Conservation (phyloP, 2,329 filamentous ascomycete genomes). For the Verticillium longisporum region DNA sequence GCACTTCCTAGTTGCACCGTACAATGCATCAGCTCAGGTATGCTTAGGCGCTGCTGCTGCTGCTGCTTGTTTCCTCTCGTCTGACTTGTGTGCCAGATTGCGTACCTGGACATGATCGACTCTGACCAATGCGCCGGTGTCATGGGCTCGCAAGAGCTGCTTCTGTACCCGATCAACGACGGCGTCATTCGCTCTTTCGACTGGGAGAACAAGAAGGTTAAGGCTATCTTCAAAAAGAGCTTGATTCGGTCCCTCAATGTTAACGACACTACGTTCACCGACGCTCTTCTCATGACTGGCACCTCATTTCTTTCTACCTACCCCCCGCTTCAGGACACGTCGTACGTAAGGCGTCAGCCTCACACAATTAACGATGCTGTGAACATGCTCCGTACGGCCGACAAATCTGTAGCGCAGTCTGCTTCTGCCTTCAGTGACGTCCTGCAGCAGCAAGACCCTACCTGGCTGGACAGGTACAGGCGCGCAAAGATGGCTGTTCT, state of each 20-base stretch:
- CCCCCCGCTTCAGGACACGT: conserved; percentile 62
- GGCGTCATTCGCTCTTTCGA: conserved; percentile 62
- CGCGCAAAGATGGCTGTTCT: conserved; percentile 79
- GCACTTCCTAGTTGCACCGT: conserved; percentile 77
- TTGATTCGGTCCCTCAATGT: conserved; percentile 64
- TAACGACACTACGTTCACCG: conserved; percentile 68
- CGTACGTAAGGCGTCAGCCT: conserved; percentile 46
- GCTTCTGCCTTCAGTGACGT: conserved; percentile 78
- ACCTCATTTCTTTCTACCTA: conserved; percentile 74
- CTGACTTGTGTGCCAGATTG: conserved; percentile 48
- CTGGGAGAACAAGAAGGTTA: conserved; percentile 61
- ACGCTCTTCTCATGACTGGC: conserved; percentile 76
- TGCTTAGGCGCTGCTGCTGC: conserved; percentile 1
- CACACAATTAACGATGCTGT: conserved; percentile 68
- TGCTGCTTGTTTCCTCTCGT: not conserved
- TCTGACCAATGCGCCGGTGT: conserved; percentile 66
- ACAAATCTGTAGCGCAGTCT: conserved; percentile 64
- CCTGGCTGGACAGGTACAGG: conserved; percentile 81
- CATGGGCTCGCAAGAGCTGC: conserved; percentile 76
- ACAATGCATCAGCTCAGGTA: conserved; percentile 82
- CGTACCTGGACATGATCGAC: conserved; percentile 66
- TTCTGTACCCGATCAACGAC: conserved; percentile 79
- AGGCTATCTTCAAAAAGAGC: conserved; percentile 56
- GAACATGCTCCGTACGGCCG: conserved; percentile 65
- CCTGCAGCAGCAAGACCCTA: conserved; percentile 59